Evolutionary conservation across 169 alveolate genomes (phyloP).

Genomic region (Plasmodium coatneyi): DNA sequence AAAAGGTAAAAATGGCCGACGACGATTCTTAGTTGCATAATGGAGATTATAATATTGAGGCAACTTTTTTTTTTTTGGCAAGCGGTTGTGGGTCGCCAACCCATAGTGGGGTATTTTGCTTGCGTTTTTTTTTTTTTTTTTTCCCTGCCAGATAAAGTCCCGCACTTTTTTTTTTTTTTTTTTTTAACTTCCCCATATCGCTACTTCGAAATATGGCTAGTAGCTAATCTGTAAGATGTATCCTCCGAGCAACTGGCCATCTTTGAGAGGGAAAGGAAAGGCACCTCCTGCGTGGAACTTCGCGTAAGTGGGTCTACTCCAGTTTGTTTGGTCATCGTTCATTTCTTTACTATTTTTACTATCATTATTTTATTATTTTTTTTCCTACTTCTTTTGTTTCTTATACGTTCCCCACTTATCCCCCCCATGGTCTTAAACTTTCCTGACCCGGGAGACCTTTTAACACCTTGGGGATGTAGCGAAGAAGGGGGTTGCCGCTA

Average conservation of each 20-base stretch:
- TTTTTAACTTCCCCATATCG: neutral
- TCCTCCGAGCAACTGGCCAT: neutral
- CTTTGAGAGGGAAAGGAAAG: neutral
- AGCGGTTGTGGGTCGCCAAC: neutral
- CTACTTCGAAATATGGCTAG: neutral
- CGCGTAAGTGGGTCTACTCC: neutral
- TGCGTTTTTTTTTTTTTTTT: neutral
- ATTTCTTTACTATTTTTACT: neutral
- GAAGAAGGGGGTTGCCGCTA: slow-evolving; percentile 28
- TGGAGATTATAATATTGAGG: neutral
- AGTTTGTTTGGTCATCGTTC: neutral
- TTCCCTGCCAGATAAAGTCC: neutral
- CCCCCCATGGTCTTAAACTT: neutral
- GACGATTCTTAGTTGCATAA: neutral
- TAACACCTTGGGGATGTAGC: neutral
- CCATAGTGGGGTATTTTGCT: neutral
- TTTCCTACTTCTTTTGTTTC: too few relatives aligned
- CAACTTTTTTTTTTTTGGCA: neutral
- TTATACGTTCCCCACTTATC: neutral
- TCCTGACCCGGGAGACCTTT: neutral
- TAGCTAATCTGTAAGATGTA: neutral
- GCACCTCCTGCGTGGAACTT: neutral
- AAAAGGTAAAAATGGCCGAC: neutral
- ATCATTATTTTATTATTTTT: neutral
- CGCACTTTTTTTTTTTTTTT: neutral